Percentiles rank a stretch among this genome's conserved stretches.
These are phyloP conservation scores for Lichtheimia corymbifera DNA, from an alignment of 371 early-diverging fungal genomes.

Conservation along the genomic window DNA sequence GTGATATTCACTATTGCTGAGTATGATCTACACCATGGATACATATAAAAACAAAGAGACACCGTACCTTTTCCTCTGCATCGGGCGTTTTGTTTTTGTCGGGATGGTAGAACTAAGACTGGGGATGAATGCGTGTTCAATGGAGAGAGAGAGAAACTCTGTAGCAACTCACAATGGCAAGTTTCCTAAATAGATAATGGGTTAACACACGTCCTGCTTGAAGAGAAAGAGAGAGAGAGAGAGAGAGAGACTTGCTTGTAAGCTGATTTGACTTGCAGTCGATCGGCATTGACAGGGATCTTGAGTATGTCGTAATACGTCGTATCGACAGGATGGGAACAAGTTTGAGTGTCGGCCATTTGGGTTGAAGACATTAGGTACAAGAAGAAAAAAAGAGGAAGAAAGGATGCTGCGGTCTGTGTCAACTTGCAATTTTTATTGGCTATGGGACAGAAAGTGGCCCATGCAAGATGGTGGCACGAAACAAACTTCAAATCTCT, in stretches of 20 bases:
- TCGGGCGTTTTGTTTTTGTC: background rate
- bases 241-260: background rate
- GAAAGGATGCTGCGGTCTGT: background rate
- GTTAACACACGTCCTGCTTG: background rate
- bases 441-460: background rate
- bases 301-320: too few species aligned
- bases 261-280: too few species aligned
- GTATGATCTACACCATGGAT: background rate
- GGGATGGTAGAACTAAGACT: background rate
- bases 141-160: background rate
- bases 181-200: background rate
- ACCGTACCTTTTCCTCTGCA: background rate
- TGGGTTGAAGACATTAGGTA: too few species aligned
- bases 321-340: too few species aligned
- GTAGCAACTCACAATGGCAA: background rate
- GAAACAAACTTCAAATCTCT: slow-evolving; percentile 52
- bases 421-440: background rate
- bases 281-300: too few species aligned
- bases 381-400: background rate
- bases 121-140: background rate
- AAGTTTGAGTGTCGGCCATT: too few species aligned
- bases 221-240: background rate
- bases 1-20: background rate
- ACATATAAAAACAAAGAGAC: background rate
- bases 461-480: slow-evolving; percentile 54